A percentile compares a stretch with the other conserved stretches of the same genome.
Conservation (phyloP, 1,284 basidiomycete genomes). For the Erythrobasidium hasegawianum region DNA sequence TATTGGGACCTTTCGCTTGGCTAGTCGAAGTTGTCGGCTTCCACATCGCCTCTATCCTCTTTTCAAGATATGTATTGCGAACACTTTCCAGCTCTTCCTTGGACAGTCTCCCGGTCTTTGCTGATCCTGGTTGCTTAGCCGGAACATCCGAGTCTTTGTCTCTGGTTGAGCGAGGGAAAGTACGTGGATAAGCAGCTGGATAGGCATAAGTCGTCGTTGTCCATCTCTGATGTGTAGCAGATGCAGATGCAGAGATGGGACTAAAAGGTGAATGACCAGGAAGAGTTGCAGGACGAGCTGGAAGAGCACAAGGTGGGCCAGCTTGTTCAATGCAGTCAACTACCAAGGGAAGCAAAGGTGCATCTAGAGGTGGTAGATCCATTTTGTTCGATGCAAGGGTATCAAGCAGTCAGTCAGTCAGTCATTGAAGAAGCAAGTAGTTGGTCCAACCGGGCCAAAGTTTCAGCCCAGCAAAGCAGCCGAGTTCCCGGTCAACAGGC, state of each 20-base stretch:
- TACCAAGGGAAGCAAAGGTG: slow-evolving; percentile 19
- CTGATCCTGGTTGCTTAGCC: no score
- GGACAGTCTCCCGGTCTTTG: neutral
- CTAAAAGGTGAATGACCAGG: slow-evolving; percentile 24
- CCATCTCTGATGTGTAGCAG: no score
- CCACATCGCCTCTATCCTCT: slow-evolving; percentile 1
- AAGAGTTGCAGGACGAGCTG: slow-evolving; percentile 8
- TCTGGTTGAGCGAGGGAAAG: slow-evolving; percentile 10
- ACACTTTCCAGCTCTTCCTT: slow-evolving; percentile 4
- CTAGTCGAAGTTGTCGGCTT: neutral
- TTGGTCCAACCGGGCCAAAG: no score
- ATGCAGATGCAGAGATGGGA: neutral
- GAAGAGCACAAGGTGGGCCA: slow-evolving; percentile 5
- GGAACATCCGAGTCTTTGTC: neutral
- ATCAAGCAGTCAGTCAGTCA: no score
- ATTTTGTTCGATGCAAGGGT: no score
- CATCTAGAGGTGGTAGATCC: slow-evolving; percentile 15
- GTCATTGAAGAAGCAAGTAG: no score
- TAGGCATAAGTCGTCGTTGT: slow-evolving; percentile 7
- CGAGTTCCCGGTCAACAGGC: no score
- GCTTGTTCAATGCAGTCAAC: slow-evolving; percentile 2
- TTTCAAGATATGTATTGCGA: slow-evolving; percentile 19
- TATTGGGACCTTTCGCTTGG: slow-evolving; percentile 15
- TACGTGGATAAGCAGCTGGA: slow-evolving; percentile 30
- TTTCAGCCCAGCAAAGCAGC: no score